Conservation (phyloP, 2,329 filamentous ascomycete species). For the Cordyceps pruinosa region DNA sequence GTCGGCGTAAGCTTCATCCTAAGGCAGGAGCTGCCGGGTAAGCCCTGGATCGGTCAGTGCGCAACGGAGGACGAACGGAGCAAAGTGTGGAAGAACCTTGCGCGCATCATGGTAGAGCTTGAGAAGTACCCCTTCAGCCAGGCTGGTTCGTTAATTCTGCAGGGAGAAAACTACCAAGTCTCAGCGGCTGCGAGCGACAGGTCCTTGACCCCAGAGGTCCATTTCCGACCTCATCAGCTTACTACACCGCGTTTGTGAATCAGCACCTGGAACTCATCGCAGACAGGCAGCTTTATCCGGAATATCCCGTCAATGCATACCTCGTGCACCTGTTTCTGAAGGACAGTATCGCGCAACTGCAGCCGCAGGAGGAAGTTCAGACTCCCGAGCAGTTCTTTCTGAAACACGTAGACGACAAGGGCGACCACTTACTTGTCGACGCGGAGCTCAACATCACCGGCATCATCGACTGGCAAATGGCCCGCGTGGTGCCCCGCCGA, state of each 20-base stretch:
- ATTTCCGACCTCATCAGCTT: background rate
- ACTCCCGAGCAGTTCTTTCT: too few relatives aligned
- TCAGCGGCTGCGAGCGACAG: background rate
- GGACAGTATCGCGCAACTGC: slow-evolving; percentile 18
- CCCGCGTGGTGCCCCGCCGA: background rate
- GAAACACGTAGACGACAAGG: slow-evolving; percentile 39
- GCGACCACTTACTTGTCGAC: slow-evolving; percentile 37
- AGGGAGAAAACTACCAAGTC: background rate
- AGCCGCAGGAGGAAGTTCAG: too few relatives aligned
- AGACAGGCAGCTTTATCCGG: slow-evolving; percentile 20
- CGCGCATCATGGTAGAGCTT: background rate
- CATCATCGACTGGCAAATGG: slow-evolving; percentile 10
- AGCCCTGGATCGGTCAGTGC: background rate
- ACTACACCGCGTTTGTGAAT: background rate
- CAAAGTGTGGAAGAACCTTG: background rate
- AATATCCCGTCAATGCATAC: slow-evolving; percentile 19
- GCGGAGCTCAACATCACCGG: slow-evolving; percentile 35
- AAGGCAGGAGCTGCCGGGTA: background rate
- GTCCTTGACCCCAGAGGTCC: background rate
- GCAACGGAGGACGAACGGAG: background rate
- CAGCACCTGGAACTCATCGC: background rate
- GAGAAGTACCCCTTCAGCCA: background rate
- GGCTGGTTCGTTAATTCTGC: background rate
- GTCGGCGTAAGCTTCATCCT: background rate
- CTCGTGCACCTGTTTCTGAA: slow-evolving; percentile 22